Percentiles rank a stretch among this genome's conserved stretches.
Evolutionary conservation across 331 rosid species (phyloP).

Genomic region (Erythrophleum ivorense): DNA sequence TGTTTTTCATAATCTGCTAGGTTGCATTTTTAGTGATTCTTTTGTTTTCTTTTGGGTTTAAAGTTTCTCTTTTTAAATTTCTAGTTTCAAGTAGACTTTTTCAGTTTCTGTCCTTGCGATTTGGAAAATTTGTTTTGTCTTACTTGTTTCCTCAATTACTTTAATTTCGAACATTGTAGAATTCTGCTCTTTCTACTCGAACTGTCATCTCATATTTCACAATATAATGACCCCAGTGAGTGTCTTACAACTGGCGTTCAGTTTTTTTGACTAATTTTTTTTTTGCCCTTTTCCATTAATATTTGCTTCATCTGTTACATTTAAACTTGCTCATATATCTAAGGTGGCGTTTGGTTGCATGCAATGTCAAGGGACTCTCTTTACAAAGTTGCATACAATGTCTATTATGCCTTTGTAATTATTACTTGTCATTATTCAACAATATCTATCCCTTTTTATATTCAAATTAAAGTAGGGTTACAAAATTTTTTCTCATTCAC

Average conservation of each 20-base stretch:
- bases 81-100: background rate
- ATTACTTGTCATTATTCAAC: no score
- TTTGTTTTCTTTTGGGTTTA: background rate
- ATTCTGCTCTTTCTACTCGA: conserved; percentile 3
- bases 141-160: background rate
- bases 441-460: no score
- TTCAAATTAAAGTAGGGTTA: no score
- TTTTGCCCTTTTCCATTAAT: background rate
- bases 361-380: no score
- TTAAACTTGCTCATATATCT: background rate
- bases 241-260: background rate
- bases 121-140: background rate
- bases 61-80: conserved; percentile 19
- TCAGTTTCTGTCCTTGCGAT: background rate
- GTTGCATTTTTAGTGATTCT: background rate
- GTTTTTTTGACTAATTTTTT: background rate
- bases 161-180: background rate
- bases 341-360: background rate
- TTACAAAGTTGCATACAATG: no score
- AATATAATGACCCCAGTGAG: conserved; percentile 11
- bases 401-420: no score
- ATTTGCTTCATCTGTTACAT: background rate
- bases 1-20: conserved; percentile 8
- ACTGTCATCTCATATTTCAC: conserved; percentile 1
- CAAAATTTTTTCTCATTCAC: no score